Conservation (phyloP, 805 yeast genomes). For the Kuraishia piskuri region DNA sequence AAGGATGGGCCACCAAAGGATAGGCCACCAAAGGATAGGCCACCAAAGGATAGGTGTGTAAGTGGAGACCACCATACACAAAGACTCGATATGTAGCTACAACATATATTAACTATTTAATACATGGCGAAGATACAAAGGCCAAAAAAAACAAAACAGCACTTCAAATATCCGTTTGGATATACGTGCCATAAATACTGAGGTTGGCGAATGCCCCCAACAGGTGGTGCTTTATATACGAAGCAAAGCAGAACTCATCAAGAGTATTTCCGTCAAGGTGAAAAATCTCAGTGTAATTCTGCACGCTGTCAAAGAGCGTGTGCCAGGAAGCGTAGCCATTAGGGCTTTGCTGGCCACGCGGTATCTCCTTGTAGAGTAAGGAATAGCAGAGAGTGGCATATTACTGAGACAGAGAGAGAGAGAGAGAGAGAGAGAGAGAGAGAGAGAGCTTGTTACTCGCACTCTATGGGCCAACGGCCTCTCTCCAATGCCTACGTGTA, state of each 20-base stretch:
- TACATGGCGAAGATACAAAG: neutral
- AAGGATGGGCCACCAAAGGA: too few relatives aligned
- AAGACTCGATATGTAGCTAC: neutral
- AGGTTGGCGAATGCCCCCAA: conserved; percentile 1
- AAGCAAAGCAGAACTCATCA: too few relatives aligned
- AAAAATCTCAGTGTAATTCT: neutral
- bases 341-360: too few relatives aligned
- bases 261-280: too few relatives aligned
- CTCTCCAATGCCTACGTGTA: neutral
- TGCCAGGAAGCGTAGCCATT: neutral
- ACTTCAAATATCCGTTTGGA: neutral
- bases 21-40: too few relatives aligned
- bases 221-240: neutral
- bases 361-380: too few relatives aligned
- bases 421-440: too few relatives aligned
- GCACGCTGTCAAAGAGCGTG: neutral
- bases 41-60: too few relatives aligned
- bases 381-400: too few relatives aligned
- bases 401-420: too few relatives aligned
- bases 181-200: neutral
- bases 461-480: neutral
- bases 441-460: too few relatives aligned
- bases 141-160: neutral
- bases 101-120: neutral
- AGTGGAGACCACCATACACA: neutral